Base-by-base conservation (phyloP, 73 alveolate species). In the Symbiodinium pilosum region DNA sequence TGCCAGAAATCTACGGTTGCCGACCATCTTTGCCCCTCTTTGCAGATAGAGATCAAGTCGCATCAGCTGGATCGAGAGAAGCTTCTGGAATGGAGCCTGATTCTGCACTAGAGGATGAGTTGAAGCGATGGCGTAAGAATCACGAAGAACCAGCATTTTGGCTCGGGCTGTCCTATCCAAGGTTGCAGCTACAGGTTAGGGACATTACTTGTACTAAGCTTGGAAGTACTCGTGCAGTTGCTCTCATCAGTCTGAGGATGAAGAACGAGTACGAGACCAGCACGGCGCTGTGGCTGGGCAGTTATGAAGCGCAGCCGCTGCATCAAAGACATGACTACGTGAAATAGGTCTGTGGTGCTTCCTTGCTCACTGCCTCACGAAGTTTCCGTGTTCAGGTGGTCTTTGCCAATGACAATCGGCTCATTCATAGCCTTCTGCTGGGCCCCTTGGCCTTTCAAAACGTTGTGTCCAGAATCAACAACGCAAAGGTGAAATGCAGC, bases 371-470 rank as follows among this genome's bases (percentile, higher is more conserved):
- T 30, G 73, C 43, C 73, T 39, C 47, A 38, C 42, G 21, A 43
- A 88, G 32, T 59, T 64, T 52, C 87, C 38, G 68, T 28, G 95
- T 88, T n/a, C 64, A 59, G 51, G 43, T 91, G 97, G 97, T 91
- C 97, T 7, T 38, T 91, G 81, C 97, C 97, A 1, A 91, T 69
- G 97, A 69, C 88, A 68, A 71, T 91, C 1, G 97, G 97, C 52
- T 69, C 97, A 51, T 91, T 68, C 83, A 28, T 91, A 41, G 77
- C 97, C 2, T 91, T 91, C 42, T 85, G 88, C 21, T 69, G 75
- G 71, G 87, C 54, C 21, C 38, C 77, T 2, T 64, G 77, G 77
- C 77, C 28, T 24, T 4, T n/a, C n/a, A n/a, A n/a, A n/a, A n/a
- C n/a, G n/a, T n/a, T n/a, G n/a, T n/a, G n/a, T n/a, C n/a, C n/a